Evolutionary conservation across 129 eudicot species (phyloP).

Genomic region (Lactuca saligna): DNA sequence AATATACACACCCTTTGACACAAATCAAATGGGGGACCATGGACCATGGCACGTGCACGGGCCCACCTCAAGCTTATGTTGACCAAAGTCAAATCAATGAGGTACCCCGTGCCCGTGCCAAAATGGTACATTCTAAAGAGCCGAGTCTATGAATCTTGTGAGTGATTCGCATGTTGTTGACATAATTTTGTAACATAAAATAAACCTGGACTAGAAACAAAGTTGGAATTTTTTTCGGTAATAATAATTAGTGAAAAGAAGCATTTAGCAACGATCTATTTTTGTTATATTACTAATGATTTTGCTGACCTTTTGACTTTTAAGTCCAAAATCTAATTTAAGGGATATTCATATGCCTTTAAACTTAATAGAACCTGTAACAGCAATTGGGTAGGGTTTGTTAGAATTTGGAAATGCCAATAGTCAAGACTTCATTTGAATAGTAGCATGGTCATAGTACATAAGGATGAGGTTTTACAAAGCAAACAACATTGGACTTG

Average conservation of each 20-base stretch:
- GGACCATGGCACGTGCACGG: neutral
- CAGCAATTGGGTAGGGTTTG: neutral
- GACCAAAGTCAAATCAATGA: constrained; percentile 20
- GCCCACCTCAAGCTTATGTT: constrained; percentile 15
- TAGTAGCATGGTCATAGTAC: neutral
- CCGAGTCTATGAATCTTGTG: constrained; percentile 28
- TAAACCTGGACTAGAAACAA: constrained; percentile 34
- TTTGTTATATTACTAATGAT: constrained; percentile 8
- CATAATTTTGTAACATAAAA: constrained; percentile 50
- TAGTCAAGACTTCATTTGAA: neutral
- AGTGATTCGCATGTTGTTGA: constrained; percentile 35
- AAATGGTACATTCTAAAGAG: constrained; percentile 32
- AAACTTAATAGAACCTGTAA: neutral
- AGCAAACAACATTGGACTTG: constrained; percentile 2
- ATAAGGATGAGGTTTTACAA: constrained; percentile 10
- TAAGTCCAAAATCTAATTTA: constrained; percentile 5
- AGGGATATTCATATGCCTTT: neutral
- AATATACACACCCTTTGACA: constrained; percentile 1
- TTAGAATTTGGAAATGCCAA: constrained; percentile 16
- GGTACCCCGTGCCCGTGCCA: constrained; percentile 4
- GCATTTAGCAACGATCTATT: constrained; percentile 20
- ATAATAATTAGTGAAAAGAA: constrained; percentile 34
- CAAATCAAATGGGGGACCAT: constrained; percentile 26
- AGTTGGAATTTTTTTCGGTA: constrained; percentile 27
- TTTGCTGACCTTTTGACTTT: constrained; percentile 14